Evolutionary conservation across 2,329 filamentous ascomycete species (phyloP).

Genomic region (Nemania sp.): DNA sequence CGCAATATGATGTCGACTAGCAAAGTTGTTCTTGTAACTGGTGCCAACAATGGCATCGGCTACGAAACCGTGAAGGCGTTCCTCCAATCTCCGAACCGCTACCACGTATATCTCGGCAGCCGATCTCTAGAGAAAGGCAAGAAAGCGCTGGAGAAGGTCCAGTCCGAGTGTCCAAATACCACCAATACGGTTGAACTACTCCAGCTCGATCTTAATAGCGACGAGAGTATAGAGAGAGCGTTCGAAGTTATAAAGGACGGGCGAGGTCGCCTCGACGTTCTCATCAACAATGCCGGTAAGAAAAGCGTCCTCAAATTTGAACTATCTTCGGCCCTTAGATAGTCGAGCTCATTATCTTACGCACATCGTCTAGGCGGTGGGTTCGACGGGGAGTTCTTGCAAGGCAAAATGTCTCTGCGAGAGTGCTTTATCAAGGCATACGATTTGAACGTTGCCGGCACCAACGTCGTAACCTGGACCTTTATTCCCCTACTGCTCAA

Average conservation of each 20-base stretch:
- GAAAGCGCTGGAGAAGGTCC: slow-evolving; percentile 57
- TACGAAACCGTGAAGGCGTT: slow-evolving; percentile 68
- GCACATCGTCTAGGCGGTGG: slow-evolving; percentile 51
- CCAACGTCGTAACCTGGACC: slow-evolving; percentile 55
- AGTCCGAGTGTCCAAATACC: slow-evolving; percentile 53
- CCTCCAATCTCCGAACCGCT: slow-evolving; percentile 57
- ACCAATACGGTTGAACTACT: slow-evolving; percentile 4
- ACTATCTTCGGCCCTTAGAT: background rate
- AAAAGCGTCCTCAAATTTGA: background rate
- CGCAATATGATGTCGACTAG: too few species aligned
- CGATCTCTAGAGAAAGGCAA: slow-evolving; percentile 64
- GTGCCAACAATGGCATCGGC: slow-evolving; percentile 72
- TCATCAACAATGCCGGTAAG: slow-evolving; percentile 69
- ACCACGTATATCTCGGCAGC: slow-evolving; percentile 67
- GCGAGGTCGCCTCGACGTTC: slow-evolving; percentile 61
- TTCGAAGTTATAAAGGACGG: slow-evolving; percentile 57
- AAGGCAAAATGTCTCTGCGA: slow-evolving; percentile 50
- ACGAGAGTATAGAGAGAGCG: slow-evolving; percentile 57
- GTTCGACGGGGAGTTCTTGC: slow-evolving; percentile 56
- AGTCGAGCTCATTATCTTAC: background rate
- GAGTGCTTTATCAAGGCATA: slow-evolving; percentile 60
- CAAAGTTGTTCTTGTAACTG: slow-evolving; percentile 67
- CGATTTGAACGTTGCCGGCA: slow-evolving; percentile 63
- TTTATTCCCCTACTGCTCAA: slow-evolving; percentile 61
- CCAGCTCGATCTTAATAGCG: slow-evolving; percentile 10